Conservation (phyloP, 805 yeast genomes). For the Metschnikowia lunata region DNA sequence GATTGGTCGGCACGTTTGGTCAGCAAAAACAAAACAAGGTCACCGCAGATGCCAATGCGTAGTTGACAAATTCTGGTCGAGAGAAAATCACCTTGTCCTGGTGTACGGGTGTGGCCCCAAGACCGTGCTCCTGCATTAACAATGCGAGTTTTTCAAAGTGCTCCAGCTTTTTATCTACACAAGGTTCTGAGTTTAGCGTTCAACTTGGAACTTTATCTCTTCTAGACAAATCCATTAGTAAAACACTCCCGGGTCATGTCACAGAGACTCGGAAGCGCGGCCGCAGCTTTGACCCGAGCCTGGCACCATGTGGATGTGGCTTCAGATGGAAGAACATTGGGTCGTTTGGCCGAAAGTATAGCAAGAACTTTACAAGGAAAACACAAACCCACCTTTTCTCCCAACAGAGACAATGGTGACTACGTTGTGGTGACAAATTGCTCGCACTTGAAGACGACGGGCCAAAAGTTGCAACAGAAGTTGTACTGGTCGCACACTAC, state of each 20-base stretch:
- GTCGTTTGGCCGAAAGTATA: slow-evolving; percentile 85
- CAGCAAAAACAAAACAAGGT: too few species aligned
- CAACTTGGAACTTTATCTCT: too few species aligned
- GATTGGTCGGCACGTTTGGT: too few species aligned
- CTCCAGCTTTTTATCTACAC: too few species aligned
- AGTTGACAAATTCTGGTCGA: too few species aligned
- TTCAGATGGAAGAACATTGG: slow-evolving; percentile 77
- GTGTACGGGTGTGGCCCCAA: too few species aligned
- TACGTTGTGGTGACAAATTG: slow-evolving; percentile 96
- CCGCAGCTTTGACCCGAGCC: slow-evolving; percentile 71
- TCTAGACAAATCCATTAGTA: too few species aligned
- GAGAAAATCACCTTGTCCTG: too few species aligned
- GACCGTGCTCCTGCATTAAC: too few species aligned
- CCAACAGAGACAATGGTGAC: slow-evolving; percentile 81
- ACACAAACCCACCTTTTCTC: slow-evolving; percentile 86
- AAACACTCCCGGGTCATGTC: slow-evolving; percentile 31
- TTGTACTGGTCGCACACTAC: slow-evolving; percentile 86
- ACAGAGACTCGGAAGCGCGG: slow-evolving; percentile 50
- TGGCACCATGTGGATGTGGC: slow-evolving; percentile 97
- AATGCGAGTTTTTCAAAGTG: too few species aligned
- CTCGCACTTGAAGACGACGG: slow-evolving; percentile 73
- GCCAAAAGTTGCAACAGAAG: slow-evolving; percentile 76
- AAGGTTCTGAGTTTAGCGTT: too few species aligned
- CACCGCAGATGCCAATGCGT: too few species aligned
- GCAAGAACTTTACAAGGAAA: slow-evolving; percentile 92